Base-by-base conservation (phyloP, 108 stramenopile species). In the Cyclotella cryptica region DNA sequence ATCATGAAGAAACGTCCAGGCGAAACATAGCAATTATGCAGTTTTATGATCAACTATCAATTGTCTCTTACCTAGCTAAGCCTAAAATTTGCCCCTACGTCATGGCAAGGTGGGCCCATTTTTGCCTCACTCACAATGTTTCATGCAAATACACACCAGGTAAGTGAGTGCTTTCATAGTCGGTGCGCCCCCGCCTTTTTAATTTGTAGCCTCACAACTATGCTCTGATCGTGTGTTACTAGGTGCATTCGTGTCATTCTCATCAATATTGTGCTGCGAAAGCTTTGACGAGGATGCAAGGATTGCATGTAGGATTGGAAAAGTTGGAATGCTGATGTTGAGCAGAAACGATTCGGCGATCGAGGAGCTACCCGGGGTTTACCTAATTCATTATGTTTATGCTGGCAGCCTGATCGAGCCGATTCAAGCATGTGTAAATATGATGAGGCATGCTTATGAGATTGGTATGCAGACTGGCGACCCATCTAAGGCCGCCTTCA, bases 261-360 rank as follows among this genome's bases (percentile, higher is more conserved):
- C 42, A 12, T 15, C 41, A 41, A 11, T 41, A 7, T 43, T 64
- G 42, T 64, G 42, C 43, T n/a, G n/a, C 19, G 62, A 64, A 7
- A 13, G 41, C 6, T 9, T 10, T 11, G 19, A 19, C 18, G 8
- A 43, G 10, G 62, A 64, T 43, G 6, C 3, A 64, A n/a, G n/a
- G n/a, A n/a, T n/a, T n/a, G n/a, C n/a, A n/a, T n/a, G n/a, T n/a
- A n/a, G n/a, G n/a, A n/a, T 64, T 41, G 62, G 62, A 43, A 64
- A 64, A n/a, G 19, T 64, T 21, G 62, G 62, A n/a, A 18, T 64
- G 62, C 10, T 7, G 62, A 43, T n/a, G 40, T 21, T 64, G 2
- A 24, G 43, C 8, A 7, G 59, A 60, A 29, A 10, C 30, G 17
- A 30, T 28, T 35, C 59, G 30, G 10, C 26, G 10, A 17, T 30